phyloP scores from a whole-genome alignment of 306 rosid species.

The Ammopiptanthus mongolicus region DNA sequence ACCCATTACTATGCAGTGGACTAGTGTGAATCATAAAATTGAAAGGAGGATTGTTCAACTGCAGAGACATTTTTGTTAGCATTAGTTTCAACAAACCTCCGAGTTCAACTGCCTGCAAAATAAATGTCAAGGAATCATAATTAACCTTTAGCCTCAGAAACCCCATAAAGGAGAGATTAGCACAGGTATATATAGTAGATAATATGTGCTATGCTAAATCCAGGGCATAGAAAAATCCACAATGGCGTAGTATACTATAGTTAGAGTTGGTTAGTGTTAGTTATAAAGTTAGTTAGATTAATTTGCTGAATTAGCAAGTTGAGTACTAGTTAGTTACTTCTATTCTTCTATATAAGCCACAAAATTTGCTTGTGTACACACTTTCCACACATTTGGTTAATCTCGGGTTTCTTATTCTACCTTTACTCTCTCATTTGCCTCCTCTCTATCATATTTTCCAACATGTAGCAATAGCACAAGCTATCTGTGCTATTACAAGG shows the following conservation, averaged over 20 bases:
- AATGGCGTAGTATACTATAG: not conserved
- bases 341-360: not conserved
- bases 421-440: not conserved
- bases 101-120: constrained; percentile 66
- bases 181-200: not conserved
- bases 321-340: not conserved
- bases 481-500: not conserved
- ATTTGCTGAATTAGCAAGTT: not conserved
- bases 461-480: not conserved
- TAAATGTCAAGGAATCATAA: constrained; percentile 10
- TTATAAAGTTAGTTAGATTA: no score
- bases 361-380: not conserved
- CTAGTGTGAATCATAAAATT: constrained; percentile 77
- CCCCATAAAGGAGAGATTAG: not conserved
- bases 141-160: not conserved
- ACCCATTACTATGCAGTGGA: constrained; percentile 32
- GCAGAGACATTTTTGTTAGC: constrained; percentile 66
- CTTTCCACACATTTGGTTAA: not conserved
- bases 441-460: not conserved
- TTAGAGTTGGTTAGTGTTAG: not conserved
- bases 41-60: constrained; percentile 75
- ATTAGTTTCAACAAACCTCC: constrained; percentile 68
- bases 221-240: not conserved
- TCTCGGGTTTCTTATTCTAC: not conserved
- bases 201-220: not conserved